phyloP scores from a whole-genome alignment of 768 basidiomycete genomes.

The Lactifluus rugatus region DNA sequence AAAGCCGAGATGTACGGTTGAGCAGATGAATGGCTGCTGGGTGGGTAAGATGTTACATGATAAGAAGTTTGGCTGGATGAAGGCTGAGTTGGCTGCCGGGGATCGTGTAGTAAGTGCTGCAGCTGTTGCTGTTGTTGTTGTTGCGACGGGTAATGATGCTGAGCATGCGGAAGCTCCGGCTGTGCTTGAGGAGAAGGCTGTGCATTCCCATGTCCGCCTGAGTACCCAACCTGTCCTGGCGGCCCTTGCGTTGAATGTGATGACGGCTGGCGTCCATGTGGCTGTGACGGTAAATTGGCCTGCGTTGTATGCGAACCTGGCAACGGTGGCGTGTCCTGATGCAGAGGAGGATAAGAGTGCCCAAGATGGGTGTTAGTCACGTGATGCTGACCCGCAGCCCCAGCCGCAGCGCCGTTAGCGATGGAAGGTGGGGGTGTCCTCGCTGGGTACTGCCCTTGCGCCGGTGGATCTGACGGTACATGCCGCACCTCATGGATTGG shows the following conservation, averaged over 20 bases:
- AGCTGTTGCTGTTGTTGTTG: background rate
- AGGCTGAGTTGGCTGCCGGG: background rate
- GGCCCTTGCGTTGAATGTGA: background rate
- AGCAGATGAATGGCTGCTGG: background rate
- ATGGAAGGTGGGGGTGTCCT: background rate
- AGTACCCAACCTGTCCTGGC: background rate
- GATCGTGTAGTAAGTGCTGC: background rate
- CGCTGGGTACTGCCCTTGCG: background rate
- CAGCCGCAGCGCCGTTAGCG: background rate
- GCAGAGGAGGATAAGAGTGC: background rate
- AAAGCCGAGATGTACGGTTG: background rate
- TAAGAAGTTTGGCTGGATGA: background rate
- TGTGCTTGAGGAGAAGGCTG: slow-evolving; percentile 11
- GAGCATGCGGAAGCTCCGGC: background rate
- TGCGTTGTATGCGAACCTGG: background rate
- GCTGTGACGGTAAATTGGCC: background rate
- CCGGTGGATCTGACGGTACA: background rate
- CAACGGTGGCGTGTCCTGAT: background rate
- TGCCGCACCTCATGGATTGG: background rate
- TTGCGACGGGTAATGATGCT: background rate
- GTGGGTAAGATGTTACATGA: background rate
- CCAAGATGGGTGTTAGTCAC: background rate
- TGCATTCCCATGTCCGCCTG: background rate
- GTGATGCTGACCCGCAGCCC: background rate
- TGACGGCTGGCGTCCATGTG: background rate